A percentile compares a stretch with the other conserved stretches of the same genome.
Conservation (phyloP, 1,284 basidiomycete species). For the Ustilago curta region DNA sequence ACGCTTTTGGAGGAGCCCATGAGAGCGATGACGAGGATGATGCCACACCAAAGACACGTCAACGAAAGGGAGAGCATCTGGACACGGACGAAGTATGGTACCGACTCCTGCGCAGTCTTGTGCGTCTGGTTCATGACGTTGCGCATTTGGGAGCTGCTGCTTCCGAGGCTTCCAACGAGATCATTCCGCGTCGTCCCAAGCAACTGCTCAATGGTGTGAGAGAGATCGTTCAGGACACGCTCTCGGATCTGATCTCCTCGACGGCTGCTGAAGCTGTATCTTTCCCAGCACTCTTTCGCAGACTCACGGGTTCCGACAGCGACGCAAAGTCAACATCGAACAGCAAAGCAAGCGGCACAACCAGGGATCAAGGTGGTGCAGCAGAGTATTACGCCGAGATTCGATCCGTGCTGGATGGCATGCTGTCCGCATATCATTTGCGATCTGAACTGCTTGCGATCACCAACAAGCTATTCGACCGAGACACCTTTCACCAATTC, state of each 20-base stretch:
- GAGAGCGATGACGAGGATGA: slow-evolving; percentile 46
- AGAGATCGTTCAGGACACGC: slow-evolving; percentile 84
- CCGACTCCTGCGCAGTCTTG: slow-evolving; percentile 82
- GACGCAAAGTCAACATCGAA: slow-evolving; percentile 69
- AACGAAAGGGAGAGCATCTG: slow-evolving; percentile 4
- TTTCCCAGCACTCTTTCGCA: slow-evolving; percentile 89
- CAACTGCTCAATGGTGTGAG: slow-evolving; percentile 66
- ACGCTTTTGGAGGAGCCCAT: slow-evolving; percentile 32
- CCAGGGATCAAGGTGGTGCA: slow-evolving; percentile 20
- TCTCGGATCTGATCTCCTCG: slow-evolving; percentile 84
- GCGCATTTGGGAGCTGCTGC: slow-evolving; percentile 15
- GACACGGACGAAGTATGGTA: slow-evolving; percentile 91
- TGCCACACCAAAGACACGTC: background rate
- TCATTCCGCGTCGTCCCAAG: background rate
- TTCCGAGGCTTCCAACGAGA: background rate
- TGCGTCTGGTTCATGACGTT: slow-evolving; percentile 78
- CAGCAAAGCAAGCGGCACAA: slow-evolving; percentile 29
- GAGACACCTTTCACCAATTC: slow-evolving; percentile 83
- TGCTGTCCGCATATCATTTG: slow-evolving; percentile 91
- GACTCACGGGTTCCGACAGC: slow-evolving; percentile 75
- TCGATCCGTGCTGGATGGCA: slow-evolving; percentile 86
- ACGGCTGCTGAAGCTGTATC: slow-evolving; percentile 85
- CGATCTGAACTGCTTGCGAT: slow-evolving; percentile 92
- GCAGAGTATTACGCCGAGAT: slow-evolving; percentile 83
- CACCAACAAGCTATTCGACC: slow-evolving; percentile 83